Base-by-base conservation (phyloP, 371 early-diverging fungal species). In the Massospora cicadina region DNA sequence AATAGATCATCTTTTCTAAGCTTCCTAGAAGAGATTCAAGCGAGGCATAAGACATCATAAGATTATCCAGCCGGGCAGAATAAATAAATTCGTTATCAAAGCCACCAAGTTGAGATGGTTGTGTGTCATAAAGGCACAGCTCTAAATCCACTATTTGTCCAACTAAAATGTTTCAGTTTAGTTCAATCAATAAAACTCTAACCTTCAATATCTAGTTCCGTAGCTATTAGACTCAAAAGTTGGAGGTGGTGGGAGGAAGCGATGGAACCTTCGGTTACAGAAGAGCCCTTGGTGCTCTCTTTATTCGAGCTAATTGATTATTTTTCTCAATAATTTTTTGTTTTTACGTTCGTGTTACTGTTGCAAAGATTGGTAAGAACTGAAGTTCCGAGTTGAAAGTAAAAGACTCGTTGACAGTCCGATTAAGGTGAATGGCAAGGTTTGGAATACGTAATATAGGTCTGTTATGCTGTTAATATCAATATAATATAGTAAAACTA, bases 381-480 rank as follows among this genome's bases (percentile, higher is more conserved):
- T 96, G 96, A 10, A 73, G 79, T 74, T 98, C 98, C 59, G 88
- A 93, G 81, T 97, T 96, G 75, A 90, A 95, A 66, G 84, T 84
- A 79, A 96, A 92, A 0, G 87, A 85, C 1, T 81, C 77, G 71
- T 80, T 81, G 58, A 87, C 84, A 32, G 76, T 70, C 63, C 93
- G 83, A 68, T 97, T 94, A 68, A 98, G 76, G 73, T 98, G 98
- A 71, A 95, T 95, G 56, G 98, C 97, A 33, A 98, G 75, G n/a
- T 89, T 94, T 31, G 98, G 98, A 65, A 98, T 85, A 65, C 92
- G 81, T 68, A 97, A 75, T 64, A 96, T 87, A 7, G 98, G 91
- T 63, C 83, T 76, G 63, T 7, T 5, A 28, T 25, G 0, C 5
- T 28, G 7, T 54, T 31, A 29, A 13, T 27, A 23, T n/a, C 7